phyloP scores from a whole-genome alignment of 139 green algal species.

The Tetraselmis striata region DNA sequence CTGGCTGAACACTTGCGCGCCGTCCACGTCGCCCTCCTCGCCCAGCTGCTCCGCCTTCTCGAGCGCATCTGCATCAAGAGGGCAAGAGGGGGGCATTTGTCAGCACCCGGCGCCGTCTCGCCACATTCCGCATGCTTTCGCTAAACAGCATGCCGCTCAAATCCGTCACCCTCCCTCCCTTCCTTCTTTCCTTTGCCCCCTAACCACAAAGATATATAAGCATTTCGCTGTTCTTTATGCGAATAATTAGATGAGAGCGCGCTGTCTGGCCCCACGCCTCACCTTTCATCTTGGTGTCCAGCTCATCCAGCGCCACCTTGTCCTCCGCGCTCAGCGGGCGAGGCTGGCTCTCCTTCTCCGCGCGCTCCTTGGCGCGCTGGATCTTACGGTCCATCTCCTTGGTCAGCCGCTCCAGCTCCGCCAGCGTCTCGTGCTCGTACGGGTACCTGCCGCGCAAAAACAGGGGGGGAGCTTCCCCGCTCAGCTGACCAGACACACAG shows the following conservation, averaged over 20 bases:
- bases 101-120: too few relatives aligned
- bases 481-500: conserved; percentile 21
- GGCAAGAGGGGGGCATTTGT: too few relatives aligned
- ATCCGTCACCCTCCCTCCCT: too few relatives aligned
- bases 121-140: too few relatives aligned
- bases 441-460: conserved; percentile 13
- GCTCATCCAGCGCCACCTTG: conserved; percentile 44
- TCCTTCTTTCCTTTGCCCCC: too few relatives aligned
- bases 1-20: conserved; percentile 16
- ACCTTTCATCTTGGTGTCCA: conserved; percentile 46
- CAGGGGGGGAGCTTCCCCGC: background rate
- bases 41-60: conserved; percentile 35
- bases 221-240: too few relatives aligned
- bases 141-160: too few relatives aligned
- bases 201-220: too few relatives aligned
- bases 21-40: conserved; percentile 49
- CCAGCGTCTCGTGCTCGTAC: conserved; percentile 35
- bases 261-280: background rate
- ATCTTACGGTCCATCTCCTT: conserved; percentile 83
- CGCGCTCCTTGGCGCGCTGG: conserved; percentile 62
- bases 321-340: conserved; percentile 47
- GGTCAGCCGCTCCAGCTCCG: conserved; percentile 53
- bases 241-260: too few relatives aligned
- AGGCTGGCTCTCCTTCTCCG: conserved; percentile 55
- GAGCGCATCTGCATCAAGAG: conserved; percentile 47